phyloP scores from a whole-genome alignment of 2,329 filamentous ascomycete species.

The Verticillium zaregamsianum region DNA sequence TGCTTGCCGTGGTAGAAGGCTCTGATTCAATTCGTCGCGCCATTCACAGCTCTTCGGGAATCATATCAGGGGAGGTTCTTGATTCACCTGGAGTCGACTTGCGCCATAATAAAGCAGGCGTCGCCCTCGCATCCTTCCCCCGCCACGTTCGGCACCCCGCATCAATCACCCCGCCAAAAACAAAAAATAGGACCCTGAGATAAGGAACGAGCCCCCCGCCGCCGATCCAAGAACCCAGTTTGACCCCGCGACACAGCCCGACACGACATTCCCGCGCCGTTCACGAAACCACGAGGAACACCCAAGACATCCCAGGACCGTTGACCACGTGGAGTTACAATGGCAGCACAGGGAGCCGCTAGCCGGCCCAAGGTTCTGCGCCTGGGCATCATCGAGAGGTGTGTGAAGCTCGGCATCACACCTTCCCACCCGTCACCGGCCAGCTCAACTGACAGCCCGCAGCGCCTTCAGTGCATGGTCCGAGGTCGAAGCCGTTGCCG shows the following conservation, averaged over 20 bases:
- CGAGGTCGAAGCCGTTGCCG: constrained; percentile 56
- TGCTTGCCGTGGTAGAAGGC: not conserved
- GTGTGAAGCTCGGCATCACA: constrained; percentile 10
- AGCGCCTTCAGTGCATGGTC: constrained; percentile 65
- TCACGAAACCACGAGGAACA: not conserved
- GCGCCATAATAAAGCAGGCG: no score
- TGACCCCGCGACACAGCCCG: not conserved
- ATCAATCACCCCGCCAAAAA: not conserved
- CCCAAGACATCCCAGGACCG: not conserved
- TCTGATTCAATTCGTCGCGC: not conserved
- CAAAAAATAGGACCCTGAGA: not conserved
- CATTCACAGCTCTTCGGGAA: not conserved
- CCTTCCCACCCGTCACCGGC: no score
- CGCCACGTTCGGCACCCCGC: not conserved
- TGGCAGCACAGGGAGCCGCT: not conserved
- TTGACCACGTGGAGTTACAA: not conserved
- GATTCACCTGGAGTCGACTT: not conserved
- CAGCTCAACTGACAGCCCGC: constrained; percentile 1
- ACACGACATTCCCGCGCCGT: not conserved
- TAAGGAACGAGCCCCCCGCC: not conserved
- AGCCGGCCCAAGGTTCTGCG: constrained; percentile 29
- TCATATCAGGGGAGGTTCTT: not conserved
- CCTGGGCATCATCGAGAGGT: constrained; percentile 35
- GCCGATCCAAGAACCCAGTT: not conserved
- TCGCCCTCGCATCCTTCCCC: not conserved